A percentile compares a stretch with the other conserved stretches of the same genome.
phyloP scores from a whole-genome alignment of 1,284 basidiomycete species.

The Leccinum pachyderme region DNA sequence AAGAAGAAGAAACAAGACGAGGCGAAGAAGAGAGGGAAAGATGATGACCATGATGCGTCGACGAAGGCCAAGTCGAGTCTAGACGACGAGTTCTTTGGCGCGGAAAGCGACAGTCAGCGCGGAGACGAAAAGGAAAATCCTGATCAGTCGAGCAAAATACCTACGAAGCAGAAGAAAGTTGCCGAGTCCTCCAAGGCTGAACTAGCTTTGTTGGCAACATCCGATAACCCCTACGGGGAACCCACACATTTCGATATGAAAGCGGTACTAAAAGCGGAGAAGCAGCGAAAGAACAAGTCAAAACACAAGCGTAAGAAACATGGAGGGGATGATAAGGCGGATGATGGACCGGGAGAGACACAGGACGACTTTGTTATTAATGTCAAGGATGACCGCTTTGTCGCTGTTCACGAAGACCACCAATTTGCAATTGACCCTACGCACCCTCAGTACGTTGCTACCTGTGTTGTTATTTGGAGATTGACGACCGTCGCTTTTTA shows the following conservation, averaged over 20 bases:
- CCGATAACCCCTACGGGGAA: conserved; percentile 53
- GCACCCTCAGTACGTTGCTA: conserved; percentile 78
- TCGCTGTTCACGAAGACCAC: conserved; percentile 85
- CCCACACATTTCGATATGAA: conserved; percentile 90
- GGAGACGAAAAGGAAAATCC: conserved; percentile 35
- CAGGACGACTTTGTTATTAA: conserved; percentile 85
- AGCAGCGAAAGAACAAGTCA: conserved; percentile 56
- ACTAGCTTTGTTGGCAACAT: conserved; percentile 60
- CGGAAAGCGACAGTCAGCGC: conserved; percentile 41
- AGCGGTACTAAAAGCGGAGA: conserved; percentile 86
- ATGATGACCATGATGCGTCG: conserved; percentile 24
- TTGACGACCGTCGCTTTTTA: background rate
- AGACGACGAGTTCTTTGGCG: conserved; percentile 70
- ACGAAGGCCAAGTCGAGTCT: conserved; percentile 27
- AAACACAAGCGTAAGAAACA: conserved; percentile 39
- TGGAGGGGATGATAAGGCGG: conserved; percentile 41
- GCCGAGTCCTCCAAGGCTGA: conserved; percentile 45
- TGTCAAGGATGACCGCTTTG: conserved; percentile 87
- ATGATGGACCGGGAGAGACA: conserved; percentile 52
- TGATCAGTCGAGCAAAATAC: conserved; percentile 25
- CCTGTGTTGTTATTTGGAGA: background rate
- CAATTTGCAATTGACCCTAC: conserved; percentile 95
- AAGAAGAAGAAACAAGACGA: conserved; percentile 78
- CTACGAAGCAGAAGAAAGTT: conserved; percentile 6
- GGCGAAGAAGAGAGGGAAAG: conserved; percentile 33